Evolutionary conservation across 1,139 yeast species (phyloP).

Genomic region (Williopsis jadinii): DNA sequence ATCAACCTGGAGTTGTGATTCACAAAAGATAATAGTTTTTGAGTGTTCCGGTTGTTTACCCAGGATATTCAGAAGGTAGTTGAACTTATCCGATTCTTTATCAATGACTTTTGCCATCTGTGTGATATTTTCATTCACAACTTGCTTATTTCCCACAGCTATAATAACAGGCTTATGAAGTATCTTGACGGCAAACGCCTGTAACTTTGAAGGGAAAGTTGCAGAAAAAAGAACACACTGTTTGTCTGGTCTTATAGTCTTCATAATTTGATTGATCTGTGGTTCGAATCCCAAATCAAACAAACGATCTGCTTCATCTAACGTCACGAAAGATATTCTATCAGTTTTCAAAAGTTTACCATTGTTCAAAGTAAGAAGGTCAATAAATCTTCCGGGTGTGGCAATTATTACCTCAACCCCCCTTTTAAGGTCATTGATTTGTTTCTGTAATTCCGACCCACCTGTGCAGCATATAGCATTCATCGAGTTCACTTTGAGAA

Average conservation of each 20-base stretch:
- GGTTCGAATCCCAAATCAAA: constrained; percentile 98
- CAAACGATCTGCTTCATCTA: constrained; percentile 97
- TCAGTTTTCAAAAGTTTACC: constrained; percentile 70
- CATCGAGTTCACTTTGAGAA: constrained; percentile 41
- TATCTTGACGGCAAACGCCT: constrained; percentile 59
- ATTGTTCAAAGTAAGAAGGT: constrained; percentile 73
- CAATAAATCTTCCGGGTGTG: constrained; percentile 95
- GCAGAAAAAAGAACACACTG: constrained; percentile 95
- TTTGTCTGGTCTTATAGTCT: constrained; percentile 74
- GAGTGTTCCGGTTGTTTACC: constrained; percentile 35
- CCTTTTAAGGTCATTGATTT: constrained; percentile 71
- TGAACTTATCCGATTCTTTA: constrained; percentile 45
- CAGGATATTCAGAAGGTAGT: constrained; percentile 45
- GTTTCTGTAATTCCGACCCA: constrained; percentile 81
- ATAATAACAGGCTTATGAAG: constrained; percentile 65
- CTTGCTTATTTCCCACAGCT: constrained; percentile 74
- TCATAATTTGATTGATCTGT: constrained; percentile 77
- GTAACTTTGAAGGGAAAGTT: constrained; percentile 82
- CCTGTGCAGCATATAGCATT: constrained; percentile 84
- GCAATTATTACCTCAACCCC: constrained; percentile 84
- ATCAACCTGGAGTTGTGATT: constrained; percentile 81
- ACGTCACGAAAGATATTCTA: constrained; percentile 71
- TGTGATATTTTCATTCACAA: constrained; percentile 74
- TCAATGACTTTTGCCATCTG: constrained; percentile 64
- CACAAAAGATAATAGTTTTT: constrained; percentile 76